A percentile compares a stretch with the other conserved stretches of the same genome.
phyloP scores from a whole-genome alignment of 257 asterid species.

The Przewalskia tangutica region DNA sequence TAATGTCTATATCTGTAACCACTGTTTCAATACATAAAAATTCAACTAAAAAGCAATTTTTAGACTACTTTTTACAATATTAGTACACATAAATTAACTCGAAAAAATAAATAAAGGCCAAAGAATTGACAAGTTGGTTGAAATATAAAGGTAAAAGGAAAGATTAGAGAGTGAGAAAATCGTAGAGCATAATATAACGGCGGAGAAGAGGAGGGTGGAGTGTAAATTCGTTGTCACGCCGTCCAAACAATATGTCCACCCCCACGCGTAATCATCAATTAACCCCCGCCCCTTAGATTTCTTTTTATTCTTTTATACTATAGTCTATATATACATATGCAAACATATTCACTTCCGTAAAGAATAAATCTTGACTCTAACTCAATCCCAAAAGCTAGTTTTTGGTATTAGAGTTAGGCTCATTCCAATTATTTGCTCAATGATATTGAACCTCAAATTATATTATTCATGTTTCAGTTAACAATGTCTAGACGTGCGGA shows the following conservation, averaged over 20 bases:
- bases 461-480: too few species aligned
- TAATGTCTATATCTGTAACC: too few species aligned
- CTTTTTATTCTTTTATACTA: not conserved
- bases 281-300: constrained; percentile 6
- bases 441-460: too few species aligned
- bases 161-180: not conserved
- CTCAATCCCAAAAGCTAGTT: too few species aligned
- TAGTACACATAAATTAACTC: too few species aligned
- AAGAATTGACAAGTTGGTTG: not conserved
- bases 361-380: too few species aligned
- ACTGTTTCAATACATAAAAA: too few species aligned
- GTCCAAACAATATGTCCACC: constrained; percentile 72
- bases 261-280: constrained; percentile 83
- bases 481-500: too few species aligned
- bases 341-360: not conserved
- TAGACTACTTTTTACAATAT: too few species aligned
- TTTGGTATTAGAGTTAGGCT: too few species aligned
- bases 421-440: too few species aligned
- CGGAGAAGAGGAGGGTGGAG: constrained; percentile 43
- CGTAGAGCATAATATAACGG: constrained; percentile 23
- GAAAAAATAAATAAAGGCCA: not conserved
- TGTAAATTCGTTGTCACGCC: constrained; percentile 75
- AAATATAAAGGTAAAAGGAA: not conserved
- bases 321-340: not conserved
- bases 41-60: too few species aligned